Percentiles rank a stretch among this genome's conserved stretches.
Evolutionary conservation across 805 yeast genomes (phyloP).

Genomic region (Alloascoidea africana): DNA sequence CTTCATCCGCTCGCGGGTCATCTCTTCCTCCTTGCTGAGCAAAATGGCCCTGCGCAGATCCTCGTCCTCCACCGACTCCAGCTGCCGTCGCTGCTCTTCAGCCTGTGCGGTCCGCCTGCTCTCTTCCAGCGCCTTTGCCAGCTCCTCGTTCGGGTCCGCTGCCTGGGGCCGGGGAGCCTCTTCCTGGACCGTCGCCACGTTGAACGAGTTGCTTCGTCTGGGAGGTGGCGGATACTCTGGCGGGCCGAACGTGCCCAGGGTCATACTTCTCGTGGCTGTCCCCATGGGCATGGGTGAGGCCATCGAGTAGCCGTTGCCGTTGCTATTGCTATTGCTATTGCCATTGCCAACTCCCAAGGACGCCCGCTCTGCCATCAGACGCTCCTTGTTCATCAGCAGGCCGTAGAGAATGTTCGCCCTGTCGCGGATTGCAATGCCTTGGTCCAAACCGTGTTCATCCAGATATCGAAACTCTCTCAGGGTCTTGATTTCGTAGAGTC

Average conservation of each 20-base stretch:
- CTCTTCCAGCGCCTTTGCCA: slow-evolving; percentile 68
- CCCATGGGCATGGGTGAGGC: background rate
- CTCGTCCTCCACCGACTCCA: slow-evolving; percentile 32
- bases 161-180: too few relatives aligned
- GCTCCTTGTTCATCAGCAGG: slow-evolving; percentile 68
- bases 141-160: slow-evolving; percentile 49
- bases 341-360: too few relatives aligned
- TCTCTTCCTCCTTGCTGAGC: slow-evolving; percentile 59
- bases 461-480: slow-evolving; percentile 75
- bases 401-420: slow-evolving; percentile 80
- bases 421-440: slow-evolving; percentile 76
- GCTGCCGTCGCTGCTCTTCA: slow-evolving; percentile 42
- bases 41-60: slow-evolving; percentile 56
- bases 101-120: slow-evolving; percentile 73
- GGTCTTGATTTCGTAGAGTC: slow-evolving; percentile 76
- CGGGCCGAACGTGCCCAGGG: slow-evolving; percentile 13
- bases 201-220: too few relatives aligned
- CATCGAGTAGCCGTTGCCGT: background rate
- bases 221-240: too few relatives aligned
- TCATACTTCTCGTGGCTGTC: too few relatives aligned
- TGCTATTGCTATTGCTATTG: too few relatives aligned
- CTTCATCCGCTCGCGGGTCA: too few relatives aligned
- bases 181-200: slow-evolving; percentile 15
- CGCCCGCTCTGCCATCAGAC: slow-evolving; percentile 62
- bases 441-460: slow-evolving; percentile 70